Base-by-base conservation (phyloP, 164 flowering plant genomes). In the Nymphaea thermarum region DNA sequence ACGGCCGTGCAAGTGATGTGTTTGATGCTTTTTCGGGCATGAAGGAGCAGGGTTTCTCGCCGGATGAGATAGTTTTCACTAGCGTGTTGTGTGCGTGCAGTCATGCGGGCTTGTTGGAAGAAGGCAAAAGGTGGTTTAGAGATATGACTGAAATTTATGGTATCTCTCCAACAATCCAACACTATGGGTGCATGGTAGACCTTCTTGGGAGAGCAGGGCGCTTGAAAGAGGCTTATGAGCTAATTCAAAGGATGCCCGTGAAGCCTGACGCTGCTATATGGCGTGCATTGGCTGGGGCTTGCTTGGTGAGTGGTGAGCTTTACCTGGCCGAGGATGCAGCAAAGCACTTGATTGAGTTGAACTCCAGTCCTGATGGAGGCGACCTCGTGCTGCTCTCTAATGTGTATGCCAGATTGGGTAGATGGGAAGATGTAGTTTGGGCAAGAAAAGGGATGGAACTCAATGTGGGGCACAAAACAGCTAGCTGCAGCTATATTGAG, bases 111-210 rank as follows among this genome's bases (percentile, higher is more conserved):
- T 60, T 74, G 68, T 44, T 70, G 11, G 41, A 43, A 10, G 71
- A 70, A 15, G 73, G 77, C 63, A 59, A 47, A 57, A 8, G 66
- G 14, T 70, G 67, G 68, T 74, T 70, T 60, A 60, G 65, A 10
- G 64, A 43, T 36, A 70, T 74, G 71, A 67, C 25, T 42, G 36
- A 60, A 5, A 51, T 62, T 14, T 74, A 70, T 60, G 44, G 71
- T 41, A 41, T 74, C 60, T 4, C 4, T 6, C 73, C 73, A 7
- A 70, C 62, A 65, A 64, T 74, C 63, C 77, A 74, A 44, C 77
- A 74, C 25, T 74, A 70, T 63, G 77, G 77, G 42, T 74, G 77
- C 36, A 66, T 74, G 77, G 73, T 74, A 45, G 73, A 74, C 64
- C 67, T 67, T 1, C 51, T 70, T 45, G 77, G 70, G 47, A 70